Base-by-base conservation (phyloP, 2,329 filamentous ascomycete genomes). In the Fusarium sarcochroum region DNA sequence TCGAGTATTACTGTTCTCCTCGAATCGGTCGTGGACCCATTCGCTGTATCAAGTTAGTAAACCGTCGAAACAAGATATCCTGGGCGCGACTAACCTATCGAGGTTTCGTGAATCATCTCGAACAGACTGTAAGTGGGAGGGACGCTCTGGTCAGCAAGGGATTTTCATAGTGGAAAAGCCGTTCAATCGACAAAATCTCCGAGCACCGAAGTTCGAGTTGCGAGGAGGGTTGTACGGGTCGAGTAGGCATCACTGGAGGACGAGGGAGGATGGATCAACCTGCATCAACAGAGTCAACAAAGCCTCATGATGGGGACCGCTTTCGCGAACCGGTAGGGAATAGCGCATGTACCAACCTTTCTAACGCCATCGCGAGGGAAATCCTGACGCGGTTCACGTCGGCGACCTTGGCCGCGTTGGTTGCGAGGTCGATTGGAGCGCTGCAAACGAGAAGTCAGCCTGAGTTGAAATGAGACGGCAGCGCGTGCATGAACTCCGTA, bases 11-110 rank as follows among this genome's bases (percentile, higher is more conserved):
- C 90, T 86, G 78, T 90, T 87, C 75, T 93, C 92, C 79, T 96
- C 92, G 78, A 89, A 97, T 77, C 90, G 92, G 82, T 97, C 93
- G 79, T 98, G 94, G 73, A 97, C 93, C 94, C 94, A 98, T 84
- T 97, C 94, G 76, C 93, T 93, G 68, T 23, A 54, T 61, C 23
- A 2, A 15, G 50, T 74, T 56, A 75, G 70, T 41, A 34, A 44
- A 17, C 20, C 20, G 20, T 21, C 34, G 21, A 10, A 25, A 20
- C 7, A 48, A 45, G 20, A 35, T 9, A 32, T 35, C 20, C 8
- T 21, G 44, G n/a, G 11, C 32, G 20, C 11, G 48, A 82, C 87
- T 66, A 80, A 93, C 91, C 88, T 88, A 79, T 93, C 90, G 75
- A 93, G 83, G 78, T 91, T 90, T 80, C 88, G 86, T 66, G 85